Percentiles rank a stretch among this genome's conserved stretches.
phyloP scores from a whole-genome alignment of 2,329 filamentous ascomycete genomes.

The Onygenales sp. region DNA sequence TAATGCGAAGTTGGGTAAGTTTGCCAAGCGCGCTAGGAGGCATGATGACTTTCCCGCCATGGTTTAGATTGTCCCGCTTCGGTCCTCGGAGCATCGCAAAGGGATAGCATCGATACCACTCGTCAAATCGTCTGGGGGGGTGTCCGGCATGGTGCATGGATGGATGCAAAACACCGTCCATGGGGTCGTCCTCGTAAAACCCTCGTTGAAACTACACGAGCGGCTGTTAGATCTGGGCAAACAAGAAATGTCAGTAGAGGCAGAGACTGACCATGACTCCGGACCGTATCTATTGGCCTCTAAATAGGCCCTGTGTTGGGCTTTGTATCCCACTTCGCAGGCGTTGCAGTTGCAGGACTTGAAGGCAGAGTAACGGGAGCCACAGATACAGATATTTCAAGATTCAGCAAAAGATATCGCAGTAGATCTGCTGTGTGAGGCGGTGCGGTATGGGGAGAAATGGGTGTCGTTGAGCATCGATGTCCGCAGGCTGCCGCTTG shows the following conservation, averaged over 20 bases:
- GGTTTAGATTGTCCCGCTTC: constrained; percentile 82
- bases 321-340: too few relatives aligned
- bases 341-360: too few relatives aligned
- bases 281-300: too few relatives aligned
- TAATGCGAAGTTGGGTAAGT: constrained; percentile 88
- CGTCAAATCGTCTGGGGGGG: constrained; percentile 73
- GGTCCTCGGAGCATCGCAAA: constrained; percentile 87
- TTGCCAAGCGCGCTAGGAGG: constrained; percentile 96
- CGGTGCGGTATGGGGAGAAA: too few relatives aligned
- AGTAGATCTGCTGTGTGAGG: too few relatives aligned
- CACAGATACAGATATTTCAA: too few relatives aligned
- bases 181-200: constrained; percentile 45
- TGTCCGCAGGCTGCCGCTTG: too few relatives aligned
- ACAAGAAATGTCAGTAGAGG: too few relatives aligned
- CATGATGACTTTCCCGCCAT: constrained; percentile 94
- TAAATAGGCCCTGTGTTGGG: too few relatives aligned
- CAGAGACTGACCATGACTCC: neutral
- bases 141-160: constrained; percentile 35
- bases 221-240: neutral
- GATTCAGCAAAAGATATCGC: too few relatives aligned
- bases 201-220: constrained; percentile 32
- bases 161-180: constrained; percentile 44
- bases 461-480: too few relatives aligned
- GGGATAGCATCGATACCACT: constrained; percentile 97
- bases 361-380: too few relatives aligned